Evolutionary conservation across 768 basidiomycete species (phyloP).

Genomic region (Exsudoporus frostii): DNA sequence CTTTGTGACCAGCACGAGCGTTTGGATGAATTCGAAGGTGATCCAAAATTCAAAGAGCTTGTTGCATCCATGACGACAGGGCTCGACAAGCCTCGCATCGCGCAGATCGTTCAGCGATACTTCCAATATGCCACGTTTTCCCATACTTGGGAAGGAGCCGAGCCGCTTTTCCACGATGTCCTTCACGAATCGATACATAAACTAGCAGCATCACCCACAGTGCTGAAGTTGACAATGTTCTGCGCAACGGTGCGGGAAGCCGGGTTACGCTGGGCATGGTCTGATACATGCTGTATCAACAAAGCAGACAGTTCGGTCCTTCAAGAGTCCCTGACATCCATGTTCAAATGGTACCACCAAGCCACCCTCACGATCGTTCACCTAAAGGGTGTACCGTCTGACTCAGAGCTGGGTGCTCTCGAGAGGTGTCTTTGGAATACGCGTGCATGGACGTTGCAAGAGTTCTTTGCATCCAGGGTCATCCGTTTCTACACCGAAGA

Average conservation of each 20-base stretch:
- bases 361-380: too few species aligned
- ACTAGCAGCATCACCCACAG: background rate
- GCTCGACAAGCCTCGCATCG: background rate
- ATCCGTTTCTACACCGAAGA: too few species aligned
- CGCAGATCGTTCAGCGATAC: background rate
- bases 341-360: too few species aligned
- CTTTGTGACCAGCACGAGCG: background rate
- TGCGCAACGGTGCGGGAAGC: background rate
- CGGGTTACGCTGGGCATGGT: background rate
- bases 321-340: background rate
- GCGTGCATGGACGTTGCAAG: background rate
- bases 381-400: background rate
- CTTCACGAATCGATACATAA: background rate
- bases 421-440: background rate
- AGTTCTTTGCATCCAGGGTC: too few species aligned
- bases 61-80: too few species aligned
- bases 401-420: background rate
- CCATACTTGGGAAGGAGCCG: background rate
- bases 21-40: too few species aligned
- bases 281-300: background rate
- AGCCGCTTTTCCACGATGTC: background rate
- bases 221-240: background rate
- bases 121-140: slow-evolving; percentile 2
- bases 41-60: too few species aligned
- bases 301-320: background rate